Base-by-base conservation (phyloP, 176 grass and related monocot species). In the Hyparrhenia diplandra region DNA sequence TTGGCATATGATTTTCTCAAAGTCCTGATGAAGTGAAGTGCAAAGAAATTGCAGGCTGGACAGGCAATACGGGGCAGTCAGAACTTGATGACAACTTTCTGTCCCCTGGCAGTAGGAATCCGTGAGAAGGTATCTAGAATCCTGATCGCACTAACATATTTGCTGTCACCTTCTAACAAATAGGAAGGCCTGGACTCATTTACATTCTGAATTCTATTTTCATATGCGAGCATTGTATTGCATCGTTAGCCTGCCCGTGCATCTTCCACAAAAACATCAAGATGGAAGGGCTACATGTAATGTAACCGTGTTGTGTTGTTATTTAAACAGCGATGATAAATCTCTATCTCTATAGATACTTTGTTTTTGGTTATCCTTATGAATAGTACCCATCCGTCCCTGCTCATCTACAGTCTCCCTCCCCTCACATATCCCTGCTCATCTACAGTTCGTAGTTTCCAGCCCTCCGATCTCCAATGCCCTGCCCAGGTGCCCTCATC, bases 31-130 rank as follows among this genome's bases (percentile, higher is more conserved):
- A 51, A 79, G 24, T 7, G 0, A 71, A 49, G 10, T 67, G 21
- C 16, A 10, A n/a, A 57, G 2, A 31, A 36, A 69, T 69, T 70
- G 16, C 28, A 64, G 60, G 40, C 4, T 17, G n/a, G n/a, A 31
- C 72, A 35, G 17, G 13, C 6, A 21, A 42, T 28, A 17, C 13
- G 25, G 3, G n/a, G n/a, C 61, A 80, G 8, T 32, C 20, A 80
- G 47, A 80, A 86, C 34, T 75, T 4, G 42, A 71, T 71, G 37
- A 23, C 29, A 83, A 39, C 12, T 71, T 13, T 79, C 66, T 71
- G 12, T 73, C 25, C 6, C 65, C 4, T 32, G 7, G 5, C 24
- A 34, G 55, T 85, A 85, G 54, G 69, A 64, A 70, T 21, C 21
- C 45, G 34, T 35, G 63, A 34, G 27, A 88, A 74, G 58, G 45